phyloP scores from a whole-genome alignment of 2,329 filamentous ascomycete genomes.

The Xylaria sp. region DNA sequence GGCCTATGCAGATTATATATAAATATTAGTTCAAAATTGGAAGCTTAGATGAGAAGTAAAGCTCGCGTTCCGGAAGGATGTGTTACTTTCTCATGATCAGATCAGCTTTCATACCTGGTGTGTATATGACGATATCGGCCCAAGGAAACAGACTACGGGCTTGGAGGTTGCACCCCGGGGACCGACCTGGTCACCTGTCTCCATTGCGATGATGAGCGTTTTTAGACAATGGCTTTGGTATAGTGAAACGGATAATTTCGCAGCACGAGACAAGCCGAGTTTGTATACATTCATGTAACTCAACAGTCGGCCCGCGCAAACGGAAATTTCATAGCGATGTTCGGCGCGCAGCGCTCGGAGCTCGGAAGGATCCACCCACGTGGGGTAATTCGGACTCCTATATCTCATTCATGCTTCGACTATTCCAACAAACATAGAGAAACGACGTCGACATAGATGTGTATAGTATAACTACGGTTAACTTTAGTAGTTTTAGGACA shows the following conservation, averaged over 20 bases:
- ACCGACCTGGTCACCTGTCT: slow-evolving; percentile 9
- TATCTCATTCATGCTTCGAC: no score
- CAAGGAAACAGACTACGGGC: slow-evolving; percentile 56
- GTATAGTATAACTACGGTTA: no score
- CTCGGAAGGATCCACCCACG: slow-evolving; percentile 3
- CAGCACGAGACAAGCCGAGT: neutral
- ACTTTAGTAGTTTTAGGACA: no score
- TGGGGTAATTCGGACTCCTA: neutral
- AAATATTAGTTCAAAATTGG: neutral
- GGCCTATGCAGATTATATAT: slow-evolving; percentile 44
- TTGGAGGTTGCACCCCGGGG: slow-evolving; percentile 34
- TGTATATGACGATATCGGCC: slow-evolving; percentile 56
- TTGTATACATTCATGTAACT: neutral
- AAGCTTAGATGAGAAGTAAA: slow-evolving; percentile 26
- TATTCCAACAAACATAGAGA: no score
- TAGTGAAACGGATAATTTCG: neutral
- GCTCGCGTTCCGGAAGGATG: neutral
- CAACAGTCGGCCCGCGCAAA: neutral
- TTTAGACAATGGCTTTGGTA: neutral
- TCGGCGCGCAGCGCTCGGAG: slow-evolving; percentile 18
- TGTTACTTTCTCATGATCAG: neutral
- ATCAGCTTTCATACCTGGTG: slow-evolving; percentile 50
- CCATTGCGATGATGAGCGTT: slow-evolving; percentile 21
- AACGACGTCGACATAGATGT: no score
- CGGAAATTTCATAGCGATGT: slow-evolving; percentile 23